phyloP scores from a whole-genome alignment of 208 protist genomes.

The Angomonas deanei region DNA sequence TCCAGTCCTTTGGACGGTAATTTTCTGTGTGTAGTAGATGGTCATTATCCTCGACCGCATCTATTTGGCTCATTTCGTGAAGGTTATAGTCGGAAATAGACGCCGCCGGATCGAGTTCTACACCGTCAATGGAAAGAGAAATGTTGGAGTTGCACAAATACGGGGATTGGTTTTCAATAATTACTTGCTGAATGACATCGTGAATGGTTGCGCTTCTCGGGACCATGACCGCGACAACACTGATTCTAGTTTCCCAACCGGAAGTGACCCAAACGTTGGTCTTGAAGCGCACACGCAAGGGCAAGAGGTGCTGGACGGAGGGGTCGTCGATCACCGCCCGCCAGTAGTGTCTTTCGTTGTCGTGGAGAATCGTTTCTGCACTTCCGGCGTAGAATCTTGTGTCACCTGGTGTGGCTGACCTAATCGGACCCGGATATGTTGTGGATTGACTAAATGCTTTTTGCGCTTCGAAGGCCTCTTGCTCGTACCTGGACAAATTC shows the following conservation, averaged over 20 bases:
- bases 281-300: constrained; percentile 77
- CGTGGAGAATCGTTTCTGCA: constrained; percentile 69
- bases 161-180: constrained; percentile 77
- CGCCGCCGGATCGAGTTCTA: constrained; percentile 51
- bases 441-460: constrained; percentile 43
- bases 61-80: constrained; percentile 56
- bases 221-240: constrained; percentile 73
- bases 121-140: constrained; percentile 60
- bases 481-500: constrained; percentile 56
- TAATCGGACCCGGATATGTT: constrained; percentile 75
- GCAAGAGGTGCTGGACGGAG: constrained; percentile 59
- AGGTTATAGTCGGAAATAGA: constrained; percentile 51
- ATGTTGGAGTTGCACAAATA: constrained; percentile 70
- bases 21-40: constrained; percentile 51
- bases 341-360: constrained; percentile 85
- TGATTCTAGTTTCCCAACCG: constrained; percentile 72
- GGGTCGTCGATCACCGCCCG: constrained; percentile 79
- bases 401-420: constrained; percentile 76
- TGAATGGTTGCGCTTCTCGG: constrained; percentile 54
- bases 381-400: constrained; percentile 76
- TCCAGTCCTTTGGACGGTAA: constrained; percentile 72
- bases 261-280: constrained; percentile 74
- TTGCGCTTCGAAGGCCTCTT: constrained; percentile 75
- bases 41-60: constrained; percentile 71
- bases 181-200: constrained; percentile 64